Evolutionary conservation across 2,329 filamentous ascomycete species (phyloP).

Genomic region (Colletotrichum lupini): DNA sequence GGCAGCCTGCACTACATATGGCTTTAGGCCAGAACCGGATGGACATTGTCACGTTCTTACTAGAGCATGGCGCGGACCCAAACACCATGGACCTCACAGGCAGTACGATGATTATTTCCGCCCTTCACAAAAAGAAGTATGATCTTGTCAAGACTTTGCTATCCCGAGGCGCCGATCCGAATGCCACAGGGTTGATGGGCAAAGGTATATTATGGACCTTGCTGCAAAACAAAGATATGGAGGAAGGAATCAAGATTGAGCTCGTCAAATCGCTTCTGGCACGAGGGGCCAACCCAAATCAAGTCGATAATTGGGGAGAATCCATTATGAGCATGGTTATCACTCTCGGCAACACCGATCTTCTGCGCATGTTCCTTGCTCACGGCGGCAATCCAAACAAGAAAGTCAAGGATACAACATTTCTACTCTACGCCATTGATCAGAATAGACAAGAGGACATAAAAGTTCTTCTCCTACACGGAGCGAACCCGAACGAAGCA

Average conservation of each 20-base stretch:
- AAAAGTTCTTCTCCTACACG: conserved; percentile 43
- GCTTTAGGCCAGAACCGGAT: conserved; percentile 41
- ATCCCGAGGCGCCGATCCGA: conserved; percentile 38
- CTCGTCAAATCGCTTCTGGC: conserved; percentile 16
- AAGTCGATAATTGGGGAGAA: conserved; percentile 41
- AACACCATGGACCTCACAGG: conserved; percentile 45
- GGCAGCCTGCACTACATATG: conserved; percentile 40
- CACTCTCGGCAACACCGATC: conserved; percentile 24
- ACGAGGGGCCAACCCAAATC: conserved; percentile 32
- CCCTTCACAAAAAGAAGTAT: conserved; percentile 43
- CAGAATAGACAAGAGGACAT: conserved; percentile 39
- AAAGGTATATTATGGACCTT: conserved; percentile 25
- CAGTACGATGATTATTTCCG: conserved; percentile 46
- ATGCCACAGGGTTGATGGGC: conserved; percentile 24
- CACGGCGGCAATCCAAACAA: conserved; percentile 36
- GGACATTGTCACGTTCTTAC: conserved; percentile 47
- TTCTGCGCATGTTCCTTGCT: conserved; percentile 30
- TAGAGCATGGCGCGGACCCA: conserved; percentile 48
- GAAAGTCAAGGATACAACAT: conserved; percentile 36
- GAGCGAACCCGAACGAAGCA: conserved; percentile 45
- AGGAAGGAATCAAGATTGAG: conserved; percentile 20
- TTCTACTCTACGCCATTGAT: conserved; percentile 46
- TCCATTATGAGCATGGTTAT: conserved; percentile 37
- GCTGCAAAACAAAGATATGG: conserved; percentile 27
- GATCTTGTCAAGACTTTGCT: conserved; percentile 35